These are phyloP conservation scores for Anisodus tanguticus DNA, from an alignment of 257 asterid species.

Conservation along the genomic window DNA sequence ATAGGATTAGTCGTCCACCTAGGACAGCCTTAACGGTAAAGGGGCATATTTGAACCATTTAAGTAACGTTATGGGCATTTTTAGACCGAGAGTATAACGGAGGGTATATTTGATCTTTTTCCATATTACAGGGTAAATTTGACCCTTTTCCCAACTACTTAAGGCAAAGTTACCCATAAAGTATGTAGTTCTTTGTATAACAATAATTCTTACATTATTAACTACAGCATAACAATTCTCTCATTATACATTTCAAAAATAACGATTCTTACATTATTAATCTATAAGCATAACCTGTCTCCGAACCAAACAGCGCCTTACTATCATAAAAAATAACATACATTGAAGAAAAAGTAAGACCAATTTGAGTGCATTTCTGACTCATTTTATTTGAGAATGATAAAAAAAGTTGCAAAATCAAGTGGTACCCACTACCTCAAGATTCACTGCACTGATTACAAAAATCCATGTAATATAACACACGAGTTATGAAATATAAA, in stretches of 20 bases:
- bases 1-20: no score
- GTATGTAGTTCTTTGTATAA: not conserved
- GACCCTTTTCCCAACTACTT: no score
- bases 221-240: not conserved
- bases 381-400: not conserved
- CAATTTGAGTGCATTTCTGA: not conserved
- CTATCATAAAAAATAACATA: not conserved
- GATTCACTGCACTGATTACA: not conserved
- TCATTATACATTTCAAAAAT: not conserved
- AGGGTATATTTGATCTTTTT: no score
- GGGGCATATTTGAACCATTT: no score
- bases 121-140: no score
- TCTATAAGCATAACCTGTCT: not conserved
- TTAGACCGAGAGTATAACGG: no score
- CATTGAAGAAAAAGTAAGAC: not conserved
- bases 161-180: not conserved
- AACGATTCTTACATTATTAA: not conserved
- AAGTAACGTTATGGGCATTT: no score
- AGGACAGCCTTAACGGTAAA: no score
- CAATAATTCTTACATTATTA: not conserved
- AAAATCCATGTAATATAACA: not conserved
- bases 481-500: no score
- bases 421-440: slow-evolving; percentile 2
- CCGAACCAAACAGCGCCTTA: not conserved
- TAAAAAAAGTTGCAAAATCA: not conserved